Evolutionary conservation across 176 grass and related monocot genomes (phyloP).

Genomic region (Tillandsia leiboldiana): DNA sequence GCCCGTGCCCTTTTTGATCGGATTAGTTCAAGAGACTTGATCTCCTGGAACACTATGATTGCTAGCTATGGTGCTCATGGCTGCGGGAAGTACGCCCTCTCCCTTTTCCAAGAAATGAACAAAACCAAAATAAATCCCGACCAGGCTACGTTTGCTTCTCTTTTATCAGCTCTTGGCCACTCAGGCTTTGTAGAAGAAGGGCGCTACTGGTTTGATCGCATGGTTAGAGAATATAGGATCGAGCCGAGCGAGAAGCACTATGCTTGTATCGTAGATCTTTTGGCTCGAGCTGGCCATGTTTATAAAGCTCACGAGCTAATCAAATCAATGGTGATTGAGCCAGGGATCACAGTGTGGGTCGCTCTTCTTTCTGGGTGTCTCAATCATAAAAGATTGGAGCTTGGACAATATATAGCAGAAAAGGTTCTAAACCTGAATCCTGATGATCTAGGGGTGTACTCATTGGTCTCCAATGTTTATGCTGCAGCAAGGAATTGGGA

Average conservation of each 20-base stretch:
- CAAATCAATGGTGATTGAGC: slow-evolving; percentile 26
- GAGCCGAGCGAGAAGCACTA: slow-evolving; percentile 45
- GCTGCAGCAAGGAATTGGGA: slow-evolving; percentile 51
- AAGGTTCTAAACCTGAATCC: slow-evolving; percentile 41
- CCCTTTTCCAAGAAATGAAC: slow-evolving; percentile 36
- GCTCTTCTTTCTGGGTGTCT: slow-evolving; percentile 53
- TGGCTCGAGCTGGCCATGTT: slow-evolving; percentile 50
- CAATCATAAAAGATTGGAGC: slow-evolving; percentile 53
- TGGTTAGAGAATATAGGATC: slow-evolving; percentile 29
- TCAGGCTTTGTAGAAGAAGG: slow-evolving; percentile 58
- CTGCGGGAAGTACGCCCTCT: slow-evolving; percentile 33
- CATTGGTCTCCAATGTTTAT: slow-evolving; percentile 45
- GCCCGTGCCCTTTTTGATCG: slow-evolving; percentile 32
- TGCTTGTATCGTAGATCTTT: slow-evolving; percentile 52
- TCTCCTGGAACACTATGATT: slow-evolving; percentile 60
- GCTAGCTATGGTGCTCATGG: slow-evolving; percentile 43
- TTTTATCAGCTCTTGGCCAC: slow-evolving; percentile 55
- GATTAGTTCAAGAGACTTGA: slow-evolving; percentile 35
- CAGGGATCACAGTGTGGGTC: slow-evolving; percentile 35
- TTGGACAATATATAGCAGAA: slow-evolving; percentile 34
- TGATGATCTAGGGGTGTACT: slow-evolving; percentile 34
- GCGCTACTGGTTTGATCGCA: slow-evolving; percentile 35
- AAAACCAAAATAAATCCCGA: slow-evolving; percentile 28
- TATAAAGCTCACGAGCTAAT: slow-evolving; percentile 46
- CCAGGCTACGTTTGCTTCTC: slow-evolving; percentile 53